Base-by-base conservation (phyloP, 164 flowering plant genomes). In the Liriodendron chinense region DNA sequence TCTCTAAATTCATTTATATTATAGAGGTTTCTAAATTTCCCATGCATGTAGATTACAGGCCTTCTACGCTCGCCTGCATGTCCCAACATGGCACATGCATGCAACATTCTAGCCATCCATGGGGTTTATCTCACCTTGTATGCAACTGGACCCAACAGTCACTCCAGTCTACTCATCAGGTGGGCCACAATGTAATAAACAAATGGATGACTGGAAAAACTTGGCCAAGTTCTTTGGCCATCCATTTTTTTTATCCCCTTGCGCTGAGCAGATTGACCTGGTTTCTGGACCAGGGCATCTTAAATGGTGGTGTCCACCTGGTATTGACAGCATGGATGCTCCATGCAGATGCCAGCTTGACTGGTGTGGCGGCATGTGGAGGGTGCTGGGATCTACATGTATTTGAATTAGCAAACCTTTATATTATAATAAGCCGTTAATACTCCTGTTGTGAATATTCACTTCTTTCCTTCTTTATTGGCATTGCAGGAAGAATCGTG, bases 401-500 rank as follows among this genome's bases (percentile, higher is more conserved):
- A 2, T 53, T 53, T 12, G 18, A 53, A 53, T 53, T 53, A 53
- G 59, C 43, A 34, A 34, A 34, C 43, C 59, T 53, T 16, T 53
- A 10, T 16, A 53, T 53, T 53, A 16, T 9, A 53, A 53, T 10
- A 0, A 0, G 13, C 9, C 59, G 9, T 53, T 53, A 53, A 16
- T 10, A 53, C 59, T 53, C 20, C n/a, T n/a, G n/a, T n/a, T n/a
- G 18, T 53, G 59, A 12, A 53, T 53, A 13, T 53, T 53, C 18
- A 53, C 12, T 53, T 53, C 59, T 53, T 53, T 16, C 59, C 13
- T 53, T 53, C 9, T 7, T 12, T 49, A 5, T 34, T 53, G 13
- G 59, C 12, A 53, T 16, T 79, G 80, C 95, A 96, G 99, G 98
- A 68, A 87, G 70, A 77, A 89, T 96, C 77, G 99, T 96, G 75